These are phyloP conservation scores for Saksenaea oblongispora DNA, from an alignment of 371 early-diverging fungal genomes.

Conservation along the genomic window DNA sequence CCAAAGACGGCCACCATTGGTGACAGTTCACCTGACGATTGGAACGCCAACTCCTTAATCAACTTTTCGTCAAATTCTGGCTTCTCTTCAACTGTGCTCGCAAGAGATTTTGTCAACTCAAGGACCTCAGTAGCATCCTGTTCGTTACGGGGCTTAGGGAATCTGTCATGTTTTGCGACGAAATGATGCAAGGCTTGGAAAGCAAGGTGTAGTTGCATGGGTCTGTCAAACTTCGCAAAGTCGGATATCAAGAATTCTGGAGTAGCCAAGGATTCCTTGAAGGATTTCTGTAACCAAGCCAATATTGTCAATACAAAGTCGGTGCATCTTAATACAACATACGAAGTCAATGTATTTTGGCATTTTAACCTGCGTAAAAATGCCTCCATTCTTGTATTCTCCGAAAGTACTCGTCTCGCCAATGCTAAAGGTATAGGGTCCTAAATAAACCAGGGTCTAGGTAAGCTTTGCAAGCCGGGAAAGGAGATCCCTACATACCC, in stretches of 20 bases:
- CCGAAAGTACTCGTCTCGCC: conserved; percentile 83
- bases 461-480: not conserved
- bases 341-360: conserved; percentile 84
- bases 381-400: conserved; percentile 81
- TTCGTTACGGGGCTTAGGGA: conserved; percentile 56
- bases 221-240: conserved; percentile 97
- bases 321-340: conserved; percentile 26
- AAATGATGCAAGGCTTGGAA: conserved; percentile 93
- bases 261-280: conserved; percentile 73
- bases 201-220: conserved; percentile 86
- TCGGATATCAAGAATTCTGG: conserved; percentile 93
- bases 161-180: conserved; percentile 57
- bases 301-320: not conserved
- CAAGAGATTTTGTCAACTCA: conserved; percentile 56
- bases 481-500: conserved; percentile 31
- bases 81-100: conserved; percentile 51
- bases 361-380: conserved; percentile 94
- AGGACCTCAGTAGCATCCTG: conserved; percentile 69
- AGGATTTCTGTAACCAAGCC: conserved; percentile 52
- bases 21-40: conserved; percentile 89
- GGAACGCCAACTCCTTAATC: conserved; percentile 84
- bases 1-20: conserved; percentile 99
- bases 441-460: conserved; percentile 23
- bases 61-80: conserved; percentile 87
- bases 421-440: conserved; percentile 95